These are phyloP conservation scores for Oryza australiensis DNA, from an alignment of 176 grass and related monocot genomes.

Conservation along the genomic window DNA sequence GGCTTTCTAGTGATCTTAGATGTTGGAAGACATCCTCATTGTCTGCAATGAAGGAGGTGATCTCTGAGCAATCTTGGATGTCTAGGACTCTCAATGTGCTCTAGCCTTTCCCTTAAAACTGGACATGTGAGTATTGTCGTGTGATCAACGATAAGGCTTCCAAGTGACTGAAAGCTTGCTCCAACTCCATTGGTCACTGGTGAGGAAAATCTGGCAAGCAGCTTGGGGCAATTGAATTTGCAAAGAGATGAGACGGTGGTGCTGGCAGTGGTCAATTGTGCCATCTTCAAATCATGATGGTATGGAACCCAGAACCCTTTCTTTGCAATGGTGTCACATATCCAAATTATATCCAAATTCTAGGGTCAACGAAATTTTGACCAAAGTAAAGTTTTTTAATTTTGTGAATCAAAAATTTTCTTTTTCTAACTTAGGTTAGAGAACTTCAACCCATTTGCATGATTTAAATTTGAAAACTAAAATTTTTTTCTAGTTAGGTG, in stretches of 20 bases:
- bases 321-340: too few species aligned
- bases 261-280: constrained; percentile 9
- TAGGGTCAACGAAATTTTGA: too few species aligned
- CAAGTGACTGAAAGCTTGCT: constrained; percentile 19
- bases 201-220: constrained; percentile 41
- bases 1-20: constrained; percentile 45
- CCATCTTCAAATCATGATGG: constrained; percentile 39
- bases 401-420: too few species aligned
- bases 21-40: constrained; percentile 20
- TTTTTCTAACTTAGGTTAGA: too few species aligned
- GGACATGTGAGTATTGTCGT: constrained; percentile 29
- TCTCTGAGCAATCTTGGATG: constrained; percentile 50
- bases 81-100: constrained; percentile 46
- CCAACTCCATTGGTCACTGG: constrained; percentile 25
- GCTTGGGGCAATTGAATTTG: constrained; percentile 54
- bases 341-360: too few species aligned
- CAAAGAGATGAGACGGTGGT: constrained; percentile 46
- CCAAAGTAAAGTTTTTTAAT: too few species aligned
- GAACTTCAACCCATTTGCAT: too few species aligned
- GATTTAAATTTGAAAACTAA: too few species aligned
- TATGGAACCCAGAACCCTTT: constrained; percentile 59
- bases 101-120: constrained; percentile 40
- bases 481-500: too few species aligned
- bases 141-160: constrained; percentile 42
- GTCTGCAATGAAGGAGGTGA: constrained; percentile 30